phyloP scores from a whole-genome alignment of 768 basidiomycete genomes.

The Collybia sp. region DNA sequence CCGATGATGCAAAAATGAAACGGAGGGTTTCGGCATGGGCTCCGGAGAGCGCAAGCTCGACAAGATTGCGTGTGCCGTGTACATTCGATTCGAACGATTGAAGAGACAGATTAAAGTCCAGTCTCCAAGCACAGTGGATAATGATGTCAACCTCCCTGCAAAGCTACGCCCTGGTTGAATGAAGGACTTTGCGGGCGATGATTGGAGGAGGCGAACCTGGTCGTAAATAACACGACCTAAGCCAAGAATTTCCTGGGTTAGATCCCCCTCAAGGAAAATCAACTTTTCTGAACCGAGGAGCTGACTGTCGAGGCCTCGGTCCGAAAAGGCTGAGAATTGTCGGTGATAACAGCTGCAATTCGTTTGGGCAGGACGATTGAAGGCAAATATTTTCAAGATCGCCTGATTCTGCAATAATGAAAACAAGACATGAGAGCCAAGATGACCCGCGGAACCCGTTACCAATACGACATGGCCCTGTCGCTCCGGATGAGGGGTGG shows the following conservation, averaged over 20 bases:
- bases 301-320: neutral
- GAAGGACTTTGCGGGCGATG: too few relatives aligned
- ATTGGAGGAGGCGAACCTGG: neutral
- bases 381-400: constrained; percentile 35
- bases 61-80: constrained; percentile 20
- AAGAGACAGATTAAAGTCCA: constrained; percentile 27
- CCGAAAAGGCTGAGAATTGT: neutral
- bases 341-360: neutral
- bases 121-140: neutral
- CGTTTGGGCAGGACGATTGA: constrained; percentile 14
- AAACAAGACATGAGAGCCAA: constrained; percentile 19
- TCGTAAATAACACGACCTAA: neutral
- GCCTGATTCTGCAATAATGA: constrained; percentile 20
- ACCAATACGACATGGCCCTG: constrained; percentile 12
- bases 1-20: constrained; percentile 1
- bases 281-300: neutral
- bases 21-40: neutral
- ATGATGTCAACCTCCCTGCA: neutral
- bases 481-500: too few relatives aligned
- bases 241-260: neutral
- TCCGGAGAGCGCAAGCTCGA: constrained; percentile 16
- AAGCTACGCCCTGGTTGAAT: neutral
- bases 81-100: constrained; percentile 24
- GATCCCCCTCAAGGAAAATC: neutral
- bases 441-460: constrained; percentile 22